These are phyloP conservation scores for Boletus rubroflammeus DNA, from an alignment of 768 basidiomycete species.

Conservation along the genomic window DNA sequence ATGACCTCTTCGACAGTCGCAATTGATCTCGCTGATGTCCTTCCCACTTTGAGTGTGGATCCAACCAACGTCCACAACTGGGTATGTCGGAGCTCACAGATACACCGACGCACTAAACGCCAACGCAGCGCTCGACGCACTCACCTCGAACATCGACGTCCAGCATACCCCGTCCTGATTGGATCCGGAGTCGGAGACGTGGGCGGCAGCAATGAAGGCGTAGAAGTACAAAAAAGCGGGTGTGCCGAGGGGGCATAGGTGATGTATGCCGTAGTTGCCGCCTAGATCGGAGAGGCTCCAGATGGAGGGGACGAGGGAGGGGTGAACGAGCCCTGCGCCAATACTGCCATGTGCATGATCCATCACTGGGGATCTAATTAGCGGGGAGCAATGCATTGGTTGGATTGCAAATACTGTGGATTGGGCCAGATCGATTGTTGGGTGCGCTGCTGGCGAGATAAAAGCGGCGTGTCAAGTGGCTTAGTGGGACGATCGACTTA, in stretches of 20 bases:
- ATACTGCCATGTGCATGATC: too few relatives aligned
- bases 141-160: conserved; percentile 59
- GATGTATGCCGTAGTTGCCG: conserved; percentile 72
- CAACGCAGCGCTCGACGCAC: conserved; percentile 39
- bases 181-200: conserved; percentile 33
- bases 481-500: too few relatives aligned
- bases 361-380: too few relatives aligned
- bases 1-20: too few relatives aligned
- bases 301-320: conserved; percentile 64
- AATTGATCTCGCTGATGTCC: too few relatives aligned
- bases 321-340: too few relatives aligned
- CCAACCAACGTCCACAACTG: not conserved
- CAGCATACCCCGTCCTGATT: conserved; percentile 47
- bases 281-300: conserved; percentile 72
- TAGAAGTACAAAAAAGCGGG: conserved; percentile 77
- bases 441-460: too few relatives aligned
- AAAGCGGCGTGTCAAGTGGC: too few relatives aligned
- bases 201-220: conserved; percentile 59
- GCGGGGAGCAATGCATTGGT: too few relatives aligned
- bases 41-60: not conserved
- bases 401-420: too few relatives aligned
- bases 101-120: conserved; percentile 44
- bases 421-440: too few relatives aligned
- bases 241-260: conserved; percentile 75
- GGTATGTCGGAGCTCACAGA: conserved; percentile 33